Base-by-base conservation (phyloP, 441 rosid species). In the Eutrema salsugineum region DNA sequence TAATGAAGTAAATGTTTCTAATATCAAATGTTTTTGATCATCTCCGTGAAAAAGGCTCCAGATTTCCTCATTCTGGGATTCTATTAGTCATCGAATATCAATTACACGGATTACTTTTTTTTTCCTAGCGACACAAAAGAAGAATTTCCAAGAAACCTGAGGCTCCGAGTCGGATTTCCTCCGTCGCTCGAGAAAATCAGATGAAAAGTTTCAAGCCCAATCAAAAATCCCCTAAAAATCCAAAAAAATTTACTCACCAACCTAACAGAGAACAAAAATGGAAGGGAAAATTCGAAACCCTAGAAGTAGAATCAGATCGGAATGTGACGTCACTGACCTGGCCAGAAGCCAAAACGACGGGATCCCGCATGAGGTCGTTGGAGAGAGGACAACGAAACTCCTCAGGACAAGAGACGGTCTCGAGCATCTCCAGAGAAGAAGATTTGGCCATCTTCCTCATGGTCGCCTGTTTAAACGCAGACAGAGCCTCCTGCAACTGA, bases 331-430 rank as follows among this genome's bases (percentile, higher is more conserved):
- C 42, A 72, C 83, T 14, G 67, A 93, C 99, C 98, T 81, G 91
- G 9, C 99, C 99, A 19, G 99, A 84, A 56, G 93, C 76, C 78
- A 94, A 69, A 81, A 94, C 79, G 42, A 94, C 96, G 39, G 99
- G 99, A 85, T 94, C 98, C 76, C 83, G 80, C 99, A 92, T 94
- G 77, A 94, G 71, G 47, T 94, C 97, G n/a, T 85, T 87, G 20
- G 99, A 94, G 35, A 94, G 80, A 33, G 97, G 97, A 68, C 99
- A 94, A 72, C 78, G 86, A 72, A 86, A 90, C 82, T 89, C 94
- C 2, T 90, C 90, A 27, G 99, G 99, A 70, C 89, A 86, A 20
- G 83, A 59, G n/a, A 82, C 70, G n/a, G 79, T 74, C 70, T 81
- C 84, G 8, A 66, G 71, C 62, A 77, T 75, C 80, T 81, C 80